phyloP scores from a whole-genome alignment of 371 early-diverging fungal species.

The Lichtheimia corymbifera region DNA sequence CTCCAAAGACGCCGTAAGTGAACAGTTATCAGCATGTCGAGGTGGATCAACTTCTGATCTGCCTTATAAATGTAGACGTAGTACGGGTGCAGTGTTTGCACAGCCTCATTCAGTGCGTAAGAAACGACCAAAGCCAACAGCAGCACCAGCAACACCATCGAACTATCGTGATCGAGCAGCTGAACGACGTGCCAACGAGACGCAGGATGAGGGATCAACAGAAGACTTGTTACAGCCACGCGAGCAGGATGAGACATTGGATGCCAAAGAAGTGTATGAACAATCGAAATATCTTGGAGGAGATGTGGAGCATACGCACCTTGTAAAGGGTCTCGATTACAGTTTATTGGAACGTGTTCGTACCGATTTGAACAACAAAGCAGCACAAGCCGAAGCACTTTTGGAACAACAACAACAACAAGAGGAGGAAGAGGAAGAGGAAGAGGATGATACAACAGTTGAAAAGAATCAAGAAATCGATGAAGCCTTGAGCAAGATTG shows the following conservation, averaged over 20 bases:
- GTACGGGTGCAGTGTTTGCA: conserved; percentile 44
- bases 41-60: conserved; percentile 19
- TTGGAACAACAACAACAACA: conserved; percentile 11
- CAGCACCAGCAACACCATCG: conserved; percentile 6
- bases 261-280: conserved; percentile 63
- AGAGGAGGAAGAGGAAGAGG: conserved; percentile 4
- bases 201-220: conserved; percentile 26
- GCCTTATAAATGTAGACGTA: conserved; percentile 27
- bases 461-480: conserved; percentile 15
- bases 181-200: conserved; percentile 72
- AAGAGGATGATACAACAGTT: conserved; percentile 6
- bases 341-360: conserved; percentile 74
- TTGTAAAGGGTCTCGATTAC: conserved; percentile 91
- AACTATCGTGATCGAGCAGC: conserved; percentile 88
- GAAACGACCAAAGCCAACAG: conserved; percentile 19
- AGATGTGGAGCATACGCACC: conserved; percentile 82
- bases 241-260: conserved; percentile 38
- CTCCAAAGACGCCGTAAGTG: conserved; percentile 48
- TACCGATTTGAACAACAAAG: conserved; percentile 20
- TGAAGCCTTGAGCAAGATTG: conserved; percentile 6
- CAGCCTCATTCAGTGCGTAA: conserved; percentile 45
- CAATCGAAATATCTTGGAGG: conserved; percentile 91
- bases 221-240: conserved; percentile 29
- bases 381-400: conserved; percentile 13
- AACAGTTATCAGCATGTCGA: background rate